These are phyloP conservation scores for Stenocarpella maydis DNA, from an alignment of 2,329 filamentous ascomycete species.

Conservation along the genomic window DNA sequence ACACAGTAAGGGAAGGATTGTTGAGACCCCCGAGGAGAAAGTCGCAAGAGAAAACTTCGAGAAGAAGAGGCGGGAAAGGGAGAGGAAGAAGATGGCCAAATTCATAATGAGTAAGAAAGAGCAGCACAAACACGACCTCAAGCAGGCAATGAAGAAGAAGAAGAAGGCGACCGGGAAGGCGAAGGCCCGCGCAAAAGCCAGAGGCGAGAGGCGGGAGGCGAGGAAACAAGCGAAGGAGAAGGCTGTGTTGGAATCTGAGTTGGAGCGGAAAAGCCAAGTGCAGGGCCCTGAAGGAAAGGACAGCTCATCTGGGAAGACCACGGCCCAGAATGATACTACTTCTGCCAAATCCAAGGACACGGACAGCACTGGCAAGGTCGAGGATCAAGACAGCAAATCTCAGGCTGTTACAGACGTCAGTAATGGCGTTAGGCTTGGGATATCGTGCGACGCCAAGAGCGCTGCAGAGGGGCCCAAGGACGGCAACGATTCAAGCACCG, in stretches of 20 bases:
- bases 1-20: slow-evolving; percentile 64
- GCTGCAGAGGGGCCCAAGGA: not conserved
- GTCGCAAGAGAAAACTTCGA: slow-evolving; percentile 58
- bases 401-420: slow-evolving; percentile 33
- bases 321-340: not conserved
- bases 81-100: slow-evolving; percentile 59
- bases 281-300: slow-evolving; percentile 37
- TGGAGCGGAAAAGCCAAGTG: slow-evolving; percentile 43
- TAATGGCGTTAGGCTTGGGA: slow-evolving; percentile 48
- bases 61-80: slow-evolving; percentile 54
- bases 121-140: slow-evolving; percentile 45
- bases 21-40: slow-evolving; percentile 57
- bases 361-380: slow-evolving; percentile 29
- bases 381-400: slow-evolving; percentile 45
- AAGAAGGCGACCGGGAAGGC: slow-evolving; percentile 39
- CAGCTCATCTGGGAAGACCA: not conserved
- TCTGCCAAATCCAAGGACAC: slow-evolving; percentile 15
- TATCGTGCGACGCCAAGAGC: slow-evolving; percentile 33
- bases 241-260: slow-evolving; percentile 43
- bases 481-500: slow-evolving; percentile 31
- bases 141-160: slow-evolving; percentile 50
- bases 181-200: slow-evolving; percentile 39
- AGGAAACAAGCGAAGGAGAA: slow-evolving; percentile 42
- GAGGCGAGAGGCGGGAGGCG: slow-evolving; percentile 49
- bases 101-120: slow-evolving; percentile 50